Base-by-base conservation (phyloP, 768 basidiomycete genomes). In the Ephemerocybe angulata region DNA sequence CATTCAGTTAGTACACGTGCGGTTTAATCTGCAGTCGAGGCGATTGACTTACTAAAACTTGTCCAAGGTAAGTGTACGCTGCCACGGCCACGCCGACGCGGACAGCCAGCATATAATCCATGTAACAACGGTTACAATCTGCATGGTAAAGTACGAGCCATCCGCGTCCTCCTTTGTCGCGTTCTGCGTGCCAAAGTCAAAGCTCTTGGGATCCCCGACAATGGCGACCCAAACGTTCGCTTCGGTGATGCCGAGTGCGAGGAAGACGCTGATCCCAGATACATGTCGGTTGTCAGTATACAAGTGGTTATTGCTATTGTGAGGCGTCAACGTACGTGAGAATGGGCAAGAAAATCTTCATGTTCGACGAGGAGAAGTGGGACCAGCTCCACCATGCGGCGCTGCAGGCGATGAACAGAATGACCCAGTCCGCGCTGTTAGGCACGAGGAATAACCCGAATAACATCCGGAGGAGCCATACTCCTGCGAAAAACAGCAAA, bases 311-410 rank as follows among this genome's bases (percentile, higher is more conserved):
- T 35, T 35, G 35, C 6, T 28, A 24, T 11, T 29, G 4, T 21
- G 25, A 27, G 22, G 41, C 2, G n/a, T 25, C 10, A 17, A 29
- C 44, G 7, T 48, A 54, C 53, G 48, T 17, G 7, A 54, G 27
- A 19, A 48, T 25, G 10, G 53, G 53, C 2, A 54, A 21, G 53
- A 54, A 54, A 12, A 47, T 28, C 17, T 35, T 44, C 53, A 54
- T 48, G 35, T 46, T 54, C 27, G 28, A 29, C 12, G 13, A 4
- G 7, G 43, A 15, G 30, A 46, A 54, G 31, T 54, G 19, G 13
- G 29, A 15, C 1, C 15, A 25, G 53, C 53, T 31, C 53, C 53
- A 54, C 3, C 12, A 30, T 4, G 46, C 53, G 2, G 27, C 31
- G 15, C 25, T 54, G 22, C 43, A 47, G 2, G 31, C 30, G 21